phyloP scores from a whole-genome alignment of 805 yeast species.

The Candida ficus region DNA sequence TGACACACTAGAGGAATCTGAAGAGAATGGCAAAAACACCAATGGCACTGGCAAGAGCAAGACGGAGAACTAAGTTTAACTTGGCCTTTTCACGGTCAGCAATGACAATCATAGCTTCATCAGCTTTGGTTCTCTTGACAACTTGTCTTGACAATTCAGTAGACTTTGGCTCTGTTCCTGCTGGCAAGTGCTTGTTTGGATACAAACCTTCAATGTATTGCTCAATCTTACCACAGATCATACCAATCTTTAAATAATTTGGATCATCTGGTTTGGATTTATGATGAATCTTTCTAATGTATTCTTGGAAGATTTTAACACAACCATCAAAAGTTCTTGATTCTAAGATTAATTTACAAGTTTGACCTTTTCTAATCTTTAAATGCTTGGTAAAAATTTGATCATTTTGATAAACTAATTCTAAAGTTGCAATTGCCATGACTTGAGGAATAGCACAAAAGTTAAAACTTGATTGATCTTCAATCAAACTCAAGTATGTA shows the following conservation, averaged over 20 bases:
- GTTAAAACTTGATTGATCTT: constrained; percentile 78
- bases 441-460: constrained; percentile 98
- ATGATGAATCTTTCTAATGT: constrained; percentile 70
- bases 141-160: constrained; percentile 35
- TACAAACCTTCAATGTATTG: constrained; percentile 78
- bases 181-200: constrained; percentile 53
- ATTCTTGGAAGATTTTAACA: constrained; percentile 68
- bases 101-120: constrained; percentile 26
- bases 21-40: constrained; percentile 1
- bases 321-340: constrained; percentile 74
- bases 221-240: constrained; percentile 82
- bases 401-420: constrained; percentile 78
- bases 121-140: constrained; percentile 37
- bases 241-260: constrained; percentile 76
- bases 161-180: constrained; percentile 39
- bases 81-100: constrained; percentile 23
- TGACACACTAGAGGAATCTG: neutral
- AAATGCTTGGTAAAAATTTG: constrained; percentile 64
- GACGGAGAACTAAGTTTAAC: constrained; percentile 11
- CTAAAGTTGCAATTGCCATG: constrained; percentile 96
- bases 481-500: constrained; percentile 66
- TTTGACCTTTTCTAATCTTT: constrained; percentile 86
- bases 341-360: constrained; percentile 68
- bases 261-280: constrained; percentile 80
- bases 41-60: constrained; percentile 3